Conservation (phyloP, 495 filamentous ascomycete genomes). For the Penicillium soppii region DNA sequence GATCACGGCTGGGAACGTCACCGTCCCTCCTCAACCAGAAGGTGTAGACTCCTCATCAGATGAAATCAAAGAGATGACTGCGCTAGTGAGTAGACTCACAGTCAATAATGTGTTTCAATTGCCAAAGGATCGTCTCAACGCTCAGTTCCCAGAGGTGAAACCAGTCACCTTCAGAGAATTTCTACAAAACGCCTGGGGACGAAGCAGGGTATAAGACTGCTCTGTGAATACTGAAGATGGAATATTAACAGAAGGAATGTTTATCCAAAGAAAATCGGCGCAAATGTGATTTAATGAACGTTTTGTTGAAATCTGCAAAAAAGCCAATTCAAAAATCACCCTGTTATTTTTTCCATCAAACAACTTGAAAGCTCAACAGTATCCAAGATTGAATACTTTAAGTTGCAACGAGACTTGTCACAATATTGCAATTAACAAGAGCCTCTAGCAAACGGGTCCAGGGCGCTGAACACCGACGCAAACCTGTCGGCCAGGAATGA, state of each 20-base stretch:
- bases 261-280: neutral
- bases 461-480: slow-evolving; percentile 18
- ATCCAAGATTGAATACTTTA: too few relatives aligned
- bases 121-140: slow-evolving; percentile 27
- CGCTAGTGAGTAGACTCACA: slow-evolving; percentile 33
- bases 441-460: slow-evolving; percentile 10
- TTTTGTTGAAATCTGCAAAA: neutral
- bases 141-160: slow-evolving; percentile 26
- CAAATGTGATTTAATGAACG: neutral
- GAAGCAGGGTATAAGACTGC: neutral
- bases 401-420: too few relatives aligned
- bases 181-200: slow-evolving; percentile 24
- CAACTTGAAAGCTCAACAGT: neutral
- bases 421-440: neutral
- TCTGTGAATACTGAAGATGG: too few relatives aligned
- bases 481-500: slow-evolving; percentile 23
- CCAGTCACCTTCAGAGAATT: slow-evolving; percentile 30
- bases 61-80: slow-evolving; percentile 31
- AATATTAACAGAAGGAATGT: too few relatives aligned
- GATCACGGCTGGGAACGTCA: slow-evolving; percentile 43
- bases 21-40: slow-evolving; percentile 41
- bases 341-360: neutral
- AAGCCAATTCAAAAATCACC: neutral
- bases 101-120: slow-evolving; percentile 33
- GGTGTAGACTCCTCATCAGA: slow-evolving; percentile 19